Evolutionary conservation across 2,329 filamentous ascomycete species (phyloP).

Genomic region (Parascedosporium putredinis): DNA sequence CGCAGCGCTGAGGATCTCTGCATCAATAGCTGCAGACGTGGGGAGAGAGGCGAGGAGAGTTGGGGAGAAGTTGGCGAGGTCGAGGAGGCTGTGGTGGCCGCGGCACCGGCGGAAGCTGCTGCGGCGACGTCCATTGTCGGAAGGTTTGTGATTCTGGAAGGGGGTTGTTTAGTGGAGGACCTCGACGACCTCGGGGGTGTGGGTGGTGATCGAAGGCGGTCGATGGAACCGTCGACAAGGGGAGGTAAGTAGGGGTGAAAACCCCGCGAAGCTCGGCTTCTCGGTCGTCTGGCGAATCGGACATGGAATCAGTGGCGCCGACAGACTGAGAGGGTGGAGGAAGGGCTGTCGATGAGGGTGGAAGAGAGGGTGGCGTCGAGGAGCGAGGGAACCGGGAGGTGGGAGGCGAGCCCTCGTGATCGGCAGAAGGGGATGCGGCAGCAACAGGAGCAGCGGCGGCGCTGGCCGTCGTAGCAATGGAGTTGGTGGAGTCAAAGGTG

Average conservation of each 20-base stretch:
- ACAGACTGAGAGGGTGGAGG: neutral
- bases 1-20: neutral
- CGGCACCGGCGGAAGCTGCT: conserved; percentile 9
- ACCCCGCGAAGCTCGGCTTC: conserved; percentile 42
- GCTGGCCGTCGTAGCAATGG: conserved; percentile 11
- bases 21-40: neutral
- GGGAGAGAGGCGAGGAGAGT: conserved; percentile 8
- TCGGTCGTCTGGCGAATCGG: conserved; percentile 21
- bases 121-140: neutral
- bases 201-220: conserved; percentile 14
- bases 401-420: conserved; percentile 14
- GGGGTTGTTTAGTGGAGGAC: neutral
- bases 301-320: conserved; percentile 14
- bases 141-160: conserved; percentile 1
- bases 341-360: neutral
- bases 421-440: conserved; percentile 9
- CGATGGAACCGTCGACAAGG: conserved; percentile 39
- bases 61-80: neutral
- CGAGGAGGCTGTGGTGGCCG: neutral
- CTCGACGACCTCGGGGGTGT: conserved; percentile 9
- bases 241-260: conserved; percentile 53
- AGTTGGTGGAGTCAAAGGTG: conserved; percentile 17
- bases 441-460: neutral
- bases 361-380: conserved; percentile 7
- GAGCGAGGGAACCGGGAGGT: conserved; percentile 7